A percentile compares a stretch with the other conserved stretches of the same genome.
Evolutionary conservation across 2,329 filamentous ascomycete species (phyloP).

Genomic region (Rhynchosporium graminicola): DNA sequence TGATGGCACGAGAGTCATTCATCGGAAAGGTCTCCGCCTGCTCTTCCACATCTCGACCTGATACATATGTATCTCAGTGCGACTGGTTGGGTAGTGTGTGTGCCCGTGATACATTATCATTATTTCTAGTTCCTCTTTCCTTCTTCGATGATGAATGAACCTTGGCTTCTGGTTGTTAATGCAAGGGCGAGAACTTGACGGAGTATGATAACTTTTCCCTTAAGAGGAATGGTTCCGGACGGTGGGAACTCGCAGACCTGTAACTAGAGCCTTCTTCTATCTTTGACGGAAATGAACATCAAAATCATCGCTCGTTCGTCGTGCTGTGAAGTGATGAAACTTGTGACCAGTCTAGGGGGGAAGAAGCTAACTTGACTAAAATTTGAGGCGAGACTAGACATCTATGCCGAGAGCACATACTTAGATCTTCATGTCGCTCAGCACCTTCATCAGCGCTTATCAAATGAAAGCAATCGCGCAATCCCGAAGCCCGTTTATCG

Average conservation of each 20-base stretch:
- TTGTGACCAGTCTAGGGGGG: not conserved
- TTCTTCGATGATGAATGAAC: not conserved
- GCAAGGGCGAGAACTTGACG: not conserved
- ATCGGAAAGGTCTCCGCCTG: slow-evolving; percentile 15
- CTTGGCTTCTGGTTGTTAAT: slow-evolving; percentile 8
- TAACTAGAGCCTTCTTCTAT: slow-evolving; percentile 13
- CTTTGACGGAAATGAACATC: not conserved
- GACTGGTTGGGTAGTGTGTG: not conserved
- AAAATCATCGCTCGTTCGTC: not conserved
- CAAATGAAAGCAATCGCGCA: not conserved
- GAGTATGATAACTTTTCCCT: not conserved
- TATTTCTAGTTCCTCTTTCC: slow-evolving; percentile 9
- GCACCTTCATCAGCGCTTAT: not conserved
- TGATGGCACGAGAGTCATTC: slow-evolving; percentile 21
- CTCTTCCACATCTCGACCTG: not conserved
- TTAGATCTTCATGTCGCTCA: not conserved
- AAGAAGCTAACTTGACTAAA: no score
- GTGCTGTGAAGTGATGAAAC: not conserved
- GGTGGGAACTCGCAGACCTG: slow-evolving; percentile 4
- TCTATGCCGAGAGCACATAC: no score
- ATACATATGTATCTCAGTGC: not conserved
- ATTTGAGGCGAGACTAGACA: no score
- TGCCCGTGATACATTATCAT: slow-evolving; percentile 12
- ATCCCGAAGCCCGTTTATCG: not conserved
- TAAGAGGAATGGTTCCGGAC: slow-evolving; percentile 2